These are phyloP conservation scores for Linnemannia schmuckeri DNA, from an alignment of 192 early-diverging fungal genomes.

Conservation along the genomic window DNA sequence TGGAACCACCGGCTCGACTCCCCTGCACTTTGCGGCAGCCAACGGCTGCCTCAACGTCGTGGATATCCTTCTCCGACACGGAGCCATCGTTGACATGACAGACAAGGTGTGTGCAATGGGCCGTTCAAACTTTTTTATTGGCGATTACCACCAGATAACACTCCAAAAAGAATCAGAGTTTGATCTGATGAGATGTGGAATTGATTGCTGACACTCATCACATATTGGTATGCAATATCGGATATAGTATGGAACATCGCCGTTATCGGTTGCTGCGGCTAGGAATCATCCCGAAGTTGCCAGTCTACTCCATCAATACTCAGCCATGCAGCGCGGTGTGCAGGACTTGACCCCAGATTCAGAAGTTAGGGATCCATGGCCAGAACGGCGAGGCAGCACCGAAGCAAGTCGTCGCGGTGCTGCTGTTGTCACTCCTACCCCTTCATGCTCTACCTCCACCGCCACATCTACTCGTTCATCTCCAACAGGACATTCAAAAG, in stretches of 20 bases:
- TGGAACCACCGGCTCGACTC: conserved; percentile 78
- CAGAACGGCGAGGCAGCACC: conserved; percentile 28
- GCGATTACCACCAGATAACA: background rate
- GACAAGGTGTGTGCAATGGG: conserved; percentile 58
- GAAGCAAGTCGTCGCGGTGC: conserved; percentile 25
- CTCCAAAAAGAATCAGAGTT: background rate
- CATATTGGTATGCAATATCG: background rate
- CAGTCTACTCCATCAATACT: conserved; percentile 40
- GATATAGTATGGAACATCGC: conserved; percentile 63
- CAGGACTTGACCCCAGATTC: conserved; percentile 44
- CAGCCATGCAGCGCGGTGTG: conserved; percentile 50
- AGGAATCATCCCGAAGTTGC: conserved; percentile 67
- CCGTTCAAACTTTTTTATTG: background rate
- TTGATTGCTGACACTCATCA: no score
- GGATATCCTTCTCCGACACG: conserved; percentile 70
- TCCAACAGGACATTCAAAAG: conserved; percentile 10
- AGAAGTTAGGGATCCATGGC: conserved; percentile 24
- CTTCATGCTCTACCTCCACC: background rate
- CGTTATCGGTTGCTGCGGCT: conserved; percentile 64
- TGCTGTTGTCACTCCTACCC: background rate
- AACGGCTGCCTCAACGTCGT: conserved; percentile 75
- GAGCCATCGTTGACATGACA: conserved; percentile 69
- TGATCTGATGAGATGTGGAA: background rate
- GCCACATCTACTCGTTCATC: background rate
- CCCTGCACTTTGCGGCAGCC: conserved; percentile 89